Evolutionary conservation across 2,329 filamentous ascomycete genomes (phyloP), one percentile per base, ranked within the genome.

Genomic region (Colletotrichum higginsianum): DNA sequence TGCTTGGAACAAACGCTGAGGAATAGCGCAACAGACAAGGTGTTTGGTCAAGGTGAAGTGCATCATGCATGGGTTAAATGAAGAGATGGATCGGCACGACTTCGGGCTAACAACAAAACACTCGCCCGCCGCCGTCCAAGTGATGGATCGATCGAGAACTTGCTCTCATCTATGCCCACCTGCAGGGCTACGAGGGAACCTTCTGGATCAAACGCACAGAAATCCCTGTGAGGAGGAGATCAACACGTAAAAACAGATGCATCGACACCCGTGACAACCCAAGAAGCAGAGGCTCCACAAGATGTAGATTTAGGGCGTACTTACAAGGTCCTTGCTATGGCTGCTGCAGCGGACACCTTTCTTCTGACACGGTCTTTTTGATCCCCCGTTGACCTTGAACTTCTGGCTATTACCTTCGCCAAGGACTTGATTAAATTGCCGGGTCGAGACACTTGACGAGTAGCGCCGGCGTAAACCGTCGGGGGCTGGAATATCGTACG

Each of bases 401-500:
- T 0, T 2, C 40, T 46, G 4, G 66, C 30, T 30, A 65, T 35
- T 18, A 66, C 60, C 40, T 46, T 70, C 5, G 66, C 60, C 9
- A 58, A 64, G 1, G 52, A 63, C 38, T 26, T 13, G 1, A 60
- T n/a, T 1, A 6, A 21, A 8, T 60, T 58, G n/a, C 38, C 60
- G 0, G 70, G 73, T 44, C 70, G 70, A 18, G 58, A 47, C 2
- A 65, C 72, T 35, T 56, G 56, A 3, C 56, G 56, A 30, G 46
- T 61, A n/a, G 69, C 69, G 9, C 68, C 61, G 21, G 38, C 35
- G 30, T 61, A 61, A 4, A 70, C 30, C 44, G 69, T 74, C 42
- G 75, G 76, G 30, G 8, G 75, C 76, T 2, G 76, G 75, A 11
- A 76, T 75, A 61, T 49, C 42, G 56, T 77, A 76, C 55, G 66